A percentile compares a stretch with the other conserved stretches of the same genome.
These are phyloP conservation scores for Torulaspora delbrueckii DNA, from an alignment of 805 yeast species.

Conservation along the genomic window DNA sequence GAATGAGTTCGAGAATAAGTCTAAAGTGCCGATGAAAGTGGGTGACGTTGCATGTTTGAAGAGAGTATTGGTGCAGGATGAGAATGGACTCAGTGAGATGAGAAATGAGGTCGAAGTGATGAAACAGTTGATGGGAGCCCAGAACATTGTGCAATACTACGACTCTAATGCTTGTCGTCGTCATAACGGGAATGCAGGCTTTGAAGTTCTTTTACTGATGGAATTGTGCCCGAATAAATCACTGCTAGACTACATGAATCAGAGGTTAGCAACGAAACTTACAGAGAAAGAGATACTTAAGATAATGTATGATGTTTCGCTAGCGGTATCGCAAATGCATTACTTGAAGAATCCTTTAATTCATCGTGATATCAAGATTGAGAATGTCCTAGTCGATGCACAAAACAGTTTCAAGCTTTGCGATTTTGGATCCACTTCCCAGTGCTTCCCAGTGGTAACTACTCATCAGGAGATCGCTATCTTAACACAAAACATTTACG, in stretches of 20 bases:
- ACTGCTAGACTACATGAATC: slow-evolving; percentile 86
- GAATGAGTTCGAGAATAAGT: slow-evolving; percentile 22
- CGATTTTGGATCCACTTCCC: slow-evolving; percentile 87
- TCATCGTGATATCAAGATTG: slow-evolving; percentile 92
- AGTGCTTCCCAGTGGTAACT: slow-evolving; percentile 46
- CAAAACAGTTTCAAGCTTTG: slow-evolving; percentile 71
- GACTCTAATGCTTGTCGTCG: slow-evolving; percentile 71
- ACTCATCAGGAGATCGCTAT: slow-evolving; percentile 73
- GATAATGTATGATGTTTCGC: slow-evolving; percentile 76
- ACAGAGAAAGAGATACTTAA: slow-evolving; percentile 70
- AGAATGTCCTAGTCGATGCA: slow-evolving; percentile 79
- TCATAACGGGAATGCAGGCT: slow-evolving; percentile 41
- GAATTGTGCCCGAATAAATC: slow-evolving; percentile 87
- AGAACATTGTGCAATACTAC: slow-evolving; percentile 60
- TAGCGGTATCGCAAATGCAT: slow-evolving; percentile 86
- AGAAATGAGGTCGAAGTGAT: slow-evolving; percentile 76
- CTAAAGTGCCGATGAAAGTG: slow-evolving; percentile 40
- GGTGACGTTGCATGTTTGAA: slow-evolving; percentile 61
- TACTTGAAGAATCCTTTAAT: slow-evolving; percentile 58
- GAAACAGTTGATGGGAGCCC: slow-evolving; percentile 53
- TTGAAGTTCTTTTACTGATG: slow-evolving; percentile 89
- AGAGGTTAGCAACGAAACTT: slow-evolving; percentile 71
- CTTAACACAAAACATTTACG: slow-evolving; percentile 78
- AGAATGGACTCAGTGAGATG: slow-evolving; percentile 57
- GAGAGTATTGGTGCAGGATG: slow-evolving; percentile 68